Conservation (phyloP, 495 filamentous ascomycete species). For the Articulospora tetracladia region DNA sequence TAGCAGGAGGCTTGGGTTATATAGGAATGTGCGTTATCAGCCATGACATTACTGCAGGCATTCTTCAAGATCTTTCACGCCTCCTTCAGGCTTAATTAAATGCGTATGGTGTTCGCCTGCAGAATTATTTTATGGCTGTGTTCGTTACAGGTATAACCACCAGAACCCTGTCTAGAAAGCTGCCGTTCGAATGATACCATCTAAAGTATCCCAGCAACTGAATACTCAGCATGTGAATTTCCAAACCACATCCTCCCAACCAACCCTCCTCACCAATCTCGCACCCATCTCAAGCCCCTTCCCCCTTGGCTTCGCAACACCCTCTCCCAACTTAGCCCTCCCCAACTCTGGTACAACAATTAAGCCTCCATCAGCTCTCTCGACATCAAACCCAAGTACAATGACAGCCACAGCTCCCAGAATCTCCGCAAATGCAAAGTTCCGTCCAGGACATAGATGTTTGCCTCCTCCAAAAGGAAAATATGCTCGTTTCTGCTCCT, state of each 20-base stretch:
- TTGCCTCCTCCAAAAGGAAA: slow-evolving; percentile 52
- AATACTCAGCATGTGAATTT: not conserved
- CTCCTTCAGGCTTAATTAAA: too few relatives aligned
- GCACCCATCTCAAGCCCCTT: slow-evolving; percentile 3
- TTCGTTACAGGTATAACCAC: too few relatives aligned
- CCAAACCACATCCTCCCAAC: slow-evolving; percentile 11
- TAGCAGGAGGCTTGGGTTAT: too few relatives aligned
- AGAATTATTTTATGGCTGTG: too few relatives aligned
- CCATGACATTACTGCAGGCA: too few relatives aligned
- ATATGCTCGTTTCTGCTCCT: slow-evolving; percentile 33
- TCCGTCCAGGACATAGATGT: slow-evolving; percentile 49
- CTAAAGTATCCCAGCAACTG: too few relatives aligned
- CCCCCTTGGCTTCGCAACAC: not conserved
- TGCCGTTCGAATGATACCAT: too few relatives aligned
- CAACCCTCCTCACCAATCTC: slow-evolving; percentile 1
- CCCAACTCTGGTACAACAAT: not conserved
- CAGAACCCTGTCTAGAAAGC: too few relatives aligned
- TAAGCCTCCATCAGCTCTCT: not conserved
- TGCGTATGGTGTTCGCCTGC: too few relatives aligned
- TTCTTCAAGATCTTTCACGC: too few relatives aligned
- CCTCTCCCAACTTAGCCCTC: not conserved
- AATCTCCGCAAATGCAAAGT: slow-evolving; percentile 52
- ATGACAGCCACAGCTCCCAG: slow-evolving; percentile 41
- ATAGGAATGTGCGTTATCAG: too few relatives aligned
- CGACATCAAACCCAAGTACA: slow-evolving; percentile 42